phyloP scores from a whole-genome alignment of 108 stramenopile species.

The Pseudonitzschia multistriata region DNA sequence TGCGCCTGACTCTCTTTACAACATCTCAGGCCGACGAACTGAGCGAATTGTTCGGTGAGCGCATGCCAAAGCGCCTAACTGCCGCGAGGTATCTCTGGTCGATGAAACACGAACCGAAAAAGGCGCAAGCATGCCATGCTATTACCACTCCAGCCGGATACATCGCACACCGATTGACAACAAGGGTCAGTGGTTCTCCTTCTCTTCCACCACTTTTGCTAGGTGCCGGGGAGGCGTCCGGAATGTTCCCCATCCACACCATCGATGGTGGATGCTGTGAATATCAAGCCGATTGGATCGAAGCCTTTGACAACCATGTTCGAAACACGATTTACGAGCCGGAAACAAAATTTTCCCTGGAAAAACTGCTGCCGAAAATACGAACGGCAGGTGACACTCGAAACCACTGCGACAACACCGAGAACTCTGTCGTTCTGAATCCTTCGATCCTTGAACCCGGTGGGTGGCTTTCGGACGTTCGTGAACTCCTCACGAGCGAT shows the following conservation, averaged over 20 bases:
- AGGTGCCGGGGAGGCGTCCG: slow-evolving; percentile 49
- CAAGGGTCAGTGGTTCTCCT: no score
- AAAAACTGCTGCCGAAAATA: slow-evolving; percentile 22
- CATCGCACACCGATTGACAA: slow-evolving; percentile 31
- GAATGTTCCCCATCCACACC: slow-evolving; percentile 46
- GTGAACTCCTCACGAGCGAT: neutral
- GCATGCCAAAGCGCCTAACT: slow-evolving; percentile 40
- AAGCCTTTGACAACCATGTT: slow-evolving; percentile 6
- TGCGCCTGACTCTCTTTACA: neutral
- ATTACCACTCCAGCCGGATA: slow-evolving; percentile 54
- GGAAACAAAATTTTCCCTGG: neutral
- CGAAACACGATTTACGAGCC: neutral
- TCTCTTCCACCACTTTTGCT: neutral
- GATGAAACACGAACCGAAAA: slow-evolving; percentile 31
- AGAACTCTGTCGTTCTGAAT: neutral
- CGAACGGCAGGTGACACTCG: neutral
- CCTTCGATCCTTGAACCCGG: neutral
- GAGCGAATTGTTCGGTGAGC: slow-evolving; percentile 21
- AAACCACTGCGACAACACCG: neutral
- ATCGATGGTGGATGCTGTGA: neutral
- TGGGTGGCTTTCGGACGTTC: neutral
- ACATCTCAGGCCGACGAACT: slow-evolving; percentile 25
- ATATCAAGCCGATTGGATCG: neutral
- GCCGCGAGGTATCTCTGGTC: slow-evolving; percentile 46
- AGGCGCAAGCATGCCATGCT: slow-evolving; percentile 7